phyloP scores from a whole-genome alignment of 306 rosid genomes.

The Alnus glutinosa region DNA sequence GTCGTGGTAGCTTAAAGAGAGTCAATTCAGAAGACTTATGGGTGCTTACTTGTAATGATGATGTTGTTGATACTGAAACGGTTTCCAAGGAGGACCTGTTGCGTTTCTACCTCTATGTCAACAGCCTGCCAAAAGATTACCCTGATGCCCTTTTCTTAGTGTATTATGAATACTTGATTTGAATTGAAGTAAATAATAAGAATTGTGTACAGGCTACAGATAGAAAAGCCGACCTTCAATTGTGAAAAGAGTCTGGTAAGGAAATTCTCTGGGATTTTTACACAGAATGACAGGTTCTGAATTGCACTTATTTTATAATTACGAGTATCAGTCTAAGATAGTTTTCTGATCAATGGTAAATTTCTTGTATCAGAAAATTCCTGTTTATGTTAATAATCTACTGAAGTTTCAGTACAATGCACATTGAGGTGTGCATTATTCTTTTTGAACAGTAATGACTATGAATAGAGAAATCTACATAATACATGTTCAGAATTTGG shows the following conservation, averaged over 20 bases:
- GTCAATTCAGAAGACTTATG: slow-evolving; percentile 93
- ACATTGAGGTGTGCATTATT: neutral
- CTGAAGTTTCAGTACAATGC: neutral
- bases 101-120: slow-evolving; percentile 82
- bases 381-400: neutral
- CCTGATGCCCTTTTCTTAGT: slow-evolving; percentile 91
- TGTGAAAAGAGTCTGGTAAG: slow-evolving; percentile 76
- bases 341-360: neutral
- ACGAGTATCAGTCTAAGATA: slow-evolving; percentile 12
- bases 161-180: slow-evolving; percentile 83
- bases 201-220: slow-evolving; percentile 76
- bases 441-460: neutral
- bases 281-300: slow-evolving; percentile 24
- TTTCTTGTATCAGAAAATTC: neutral
- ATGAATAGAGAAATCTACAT: neutral
- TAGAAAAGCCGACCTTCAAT: slow-evolving; percentile 48
- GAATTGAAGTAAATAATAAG: slow-evolving; percentile 35
- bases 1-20: slow-evolving; percentile 91
- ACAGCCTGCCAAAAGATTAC: slow-evolving; percentile 81
- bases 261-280: slow-evolving; percentile 37
- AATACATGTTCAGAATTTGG: neutral
- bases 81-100: slow-evolving; percentile 77
- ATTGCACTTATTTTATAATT: slow-evolving; percentile 25
- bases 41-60: slow-evolving; percentile 88
- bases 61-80: slow-evolving; percentile 85